Conservation (phyloP, 192 early-diverging fungal species). For the Coemansia nantahalensis region DNA sequence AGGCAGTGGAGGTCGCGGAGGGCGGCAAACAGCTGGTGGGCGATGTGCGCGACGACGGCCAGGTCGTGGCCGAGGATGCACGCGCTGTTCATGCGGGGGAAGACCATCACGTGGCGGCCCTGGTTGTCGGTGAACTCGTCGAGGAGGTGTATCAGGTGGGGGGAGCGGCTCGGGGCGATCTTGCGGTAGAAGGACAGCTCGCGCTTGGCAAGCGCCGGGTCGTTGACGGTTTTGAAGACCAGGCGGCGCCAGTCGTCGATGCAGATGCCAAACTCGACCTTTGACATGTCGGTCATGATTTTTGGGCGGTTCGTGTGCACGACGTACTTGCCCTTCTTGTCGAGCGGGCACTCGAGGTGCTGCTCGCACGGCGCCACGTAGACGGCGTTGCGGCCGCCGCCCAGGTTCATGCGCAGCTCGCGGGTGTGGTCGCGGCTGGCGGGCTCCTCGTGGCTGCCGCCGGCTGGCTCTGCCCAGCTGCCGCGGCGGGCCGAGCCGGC, state of each 20-base stretch:
- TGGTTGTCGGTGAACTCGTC: conserved; percentile 63
- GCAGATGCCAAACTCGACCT: conserved; percentile 64
- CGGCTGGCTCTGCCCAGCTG: too few relatives aligned
- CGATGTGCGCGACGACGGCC: conserved; percentile 52
- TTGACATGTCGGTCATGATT: conserved; percentile 57
- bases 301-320: conserved; percentile 49
- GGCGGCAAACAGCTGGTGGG: conserved; percentile 54
- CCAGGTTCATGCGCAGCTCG: conserved; percentile 52
- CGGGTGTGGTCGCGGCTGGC: too few relatives aligned
- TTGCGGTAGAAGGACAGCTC: conserved; percentile 57
- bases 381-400: conserved; percentile 44
- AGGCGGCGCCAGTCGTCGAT: conserved; percentile 58
- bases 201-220: conserved; percentile 52
- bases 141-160: conserved; percentile 56
- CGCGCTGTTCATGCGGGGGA: conserved; percentile 57
- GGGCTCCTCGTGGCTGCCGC: too few relatives aligned
- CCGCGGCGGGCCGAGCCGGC: too few relatives aligned
- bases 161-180: conserved; percentile 36
- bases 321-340: conserved; percentile 50
- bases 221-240: conserved; percentile 65
- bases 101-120: conserved; percentile 58
- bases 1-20: conserved; percentile 61
- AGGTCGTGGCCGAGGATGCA: conserved; percentile 55
- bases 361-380: conserved; percentile 53
- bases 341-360: conserved; percentile 44